phyloP scores from a whole-genome alignment of 2,329 filamentous ascomycete species.

The Curvularia hawaiiensis region DNA sequence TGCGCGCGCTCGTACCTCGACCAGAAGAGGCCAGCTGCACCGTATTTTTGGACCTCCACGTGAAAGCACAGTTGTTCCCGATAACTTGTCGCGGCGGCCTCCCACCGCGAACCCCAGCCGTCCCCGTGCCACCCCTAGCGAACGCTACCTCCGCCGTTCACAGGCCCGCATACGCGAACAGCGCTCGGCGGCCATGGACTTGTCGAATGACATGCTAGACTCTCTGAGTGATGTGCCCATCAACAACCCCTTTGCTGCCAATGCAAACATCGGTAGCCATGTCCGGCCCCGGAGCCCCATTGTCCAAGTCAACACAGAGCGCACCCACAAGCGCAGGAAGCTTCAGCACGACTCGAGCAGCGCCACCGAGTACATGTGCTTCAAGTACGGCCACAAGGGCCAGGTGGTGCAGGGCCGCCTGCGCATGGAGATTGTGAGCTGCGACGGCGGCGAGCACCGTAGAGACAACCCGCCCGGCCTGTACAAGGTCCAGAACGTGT shows the following conservation, averaged over 20 bases:
- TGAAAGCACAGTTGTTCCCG: slow-evolving; percentile 22
- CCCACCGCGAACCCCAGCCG: slow-evolving; percentile 33
- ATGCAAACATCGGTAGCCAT: slow-evolving; percentile 8
- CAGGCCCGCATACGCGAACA: slow-evolving; percentile 38
- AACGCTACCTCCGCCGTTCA: slow-evolving; percentile 43
- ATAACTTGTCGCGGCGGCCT: slow-evolving; percentile 20
- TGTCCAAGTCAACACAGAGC: slow-evolving; percentile 27
- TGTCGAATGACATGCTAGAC: slow-evolving; percentile 27
- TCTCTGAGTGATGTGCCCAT: slow-evolving; percentile 31
- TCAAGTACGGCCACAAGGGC: slow-evolving; percentile 84
- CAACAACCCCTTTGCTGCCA: slow-evolving; percentile 20
- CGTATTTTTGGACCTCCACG: slow-evolving; percentile 30
- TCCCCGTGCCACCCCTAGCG: slow-evolving; percentile 42
- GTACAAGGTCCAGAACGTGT: slow-evolving; percentile 69
- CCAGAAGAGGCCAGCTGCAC: slow-evolving; percentile 26
- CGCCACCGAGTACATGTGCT: slow-evolving; percentile 47
- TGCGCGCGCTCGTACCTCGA: slow-evolving; percentile 13
- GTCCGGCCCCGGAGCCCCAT: slow-evolving; percentile 34
- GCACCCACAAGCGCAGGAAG: slow-evolving; percentile 46
- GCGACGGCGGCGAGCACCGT: slow-evolving; percentile 76
- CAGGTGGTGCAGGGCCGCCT: slow-evolving; percentile 83
- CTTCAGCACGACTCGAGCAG: slow-evolving; percentile 43
- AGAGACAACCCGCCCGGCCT: slow-evolving; percentile 60
- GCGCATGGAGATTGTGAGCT: slow-evolving; percentile 86
- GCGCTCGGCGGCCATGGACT: slow-evolving; percentile 30